Percentiles rank a stretch among this genome's conserved stretches.
Conservation (phyloP, 805 yeast genomes). For the Metschnikowia cubensis region DNA sequence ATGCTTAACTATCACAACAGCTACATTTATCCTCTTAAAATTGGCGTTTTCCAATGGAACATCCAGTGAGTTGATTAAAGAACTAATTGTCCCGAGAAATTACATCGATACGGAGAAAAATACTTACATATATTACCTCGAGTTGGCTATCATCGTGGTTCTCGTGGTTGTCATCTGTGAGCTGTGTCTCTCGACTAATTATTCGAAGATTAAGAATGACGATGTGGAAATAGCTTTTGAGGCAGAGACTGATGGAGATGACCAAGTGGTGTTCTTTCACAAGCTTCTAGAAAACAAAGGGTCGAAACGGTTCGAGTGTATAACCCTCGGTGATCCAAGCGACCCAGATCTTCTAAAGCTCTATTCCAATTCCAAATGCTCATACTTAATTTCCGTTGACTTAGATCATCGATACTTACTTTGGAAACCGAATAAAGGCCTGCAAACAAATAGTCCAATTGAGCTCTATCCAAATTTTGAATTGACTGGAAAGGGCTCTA, state of each 20-base stretch:
- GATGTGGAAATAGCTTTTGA: constrained; percentile 1
- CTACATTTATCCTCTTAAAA: background rate
- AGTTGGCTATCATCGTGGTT: constrained; percentile 46
- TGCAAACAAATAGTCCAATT: background rate
- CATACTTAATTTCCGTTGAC: constrained; percentile 67
- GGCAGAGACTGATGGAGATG: constrained; percentile 1
- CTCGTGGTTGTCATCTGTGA: background rate
- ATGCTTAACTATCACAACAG: constrained; percentile 10
- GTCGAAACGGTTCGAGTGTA: constrained; percentile 25
- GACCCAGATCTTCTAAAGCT: constrained; percentile 59
- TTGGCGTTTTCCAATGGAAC: background rate
- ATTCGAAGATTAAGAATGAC: background rate
- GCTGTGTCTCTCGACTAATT: background rate
- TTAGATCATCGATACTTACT: constrained; percentile 67
- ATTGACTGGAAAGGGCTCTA: background rate
- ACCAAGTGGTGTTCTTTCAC: background rate
- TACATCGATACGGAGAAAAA: background rate
- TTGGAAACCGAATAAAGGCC: constrained; percentile 55
- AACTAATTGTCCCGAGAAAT: background rate
- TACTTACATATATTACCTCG: constrained; percentile 52
- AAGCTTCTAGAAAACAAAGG: constrained; percentile 15
- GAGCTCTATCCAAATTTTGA: constrained; percentile 25
- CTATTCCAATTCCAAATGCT: constrained; percentile 53
- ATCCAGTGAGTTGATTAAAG: background rate
- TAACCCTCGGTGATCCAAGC: constrained; percentile 44